Base-by-base conservation (phyloP, 139 green algal species). In the Diplosphaera chodatii region DNA sequence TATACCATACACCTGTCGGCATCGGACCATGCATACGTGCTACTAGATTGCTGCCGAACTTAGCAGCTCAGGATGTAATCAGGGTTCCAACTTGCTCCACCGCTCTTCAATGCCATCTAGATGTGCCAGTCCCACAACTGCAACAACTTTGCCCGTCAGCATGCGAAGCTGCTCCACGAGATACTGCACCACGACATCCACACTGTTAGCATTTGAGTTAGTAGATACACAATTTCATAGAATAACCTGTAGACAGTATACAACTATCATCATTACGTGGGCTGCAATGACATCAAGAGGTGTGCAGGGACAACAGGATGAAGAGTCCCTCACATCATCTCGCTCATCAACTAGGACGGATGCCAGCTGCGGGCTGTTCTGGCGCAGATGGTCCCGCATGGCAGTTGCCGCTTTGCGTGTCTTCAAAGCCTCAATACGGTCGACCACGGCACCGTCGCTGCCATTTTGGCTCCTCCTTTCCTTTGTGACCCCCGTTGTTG, bases 81-180 rank as follows among this genome's bases (percentile, higher is more conserved):
- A 65, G 4, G 25, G n/a, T 33, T 65, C 2, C 55, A 32, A 65
- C 59, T 65, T 3, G 25, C 32, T 18, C 27, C 27, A 65, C 5
- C 32, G 32, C n/a, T 65, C 32, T 63, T 89, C 83, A 21, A 89
- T 89, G 41, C 84, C 84, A 63, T 85, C 80, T 33, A 89, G 27
- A 63, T 89, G 84, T 0, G 77, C 83, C n/a, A 90, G n/a, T 16
- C 84, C 84, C 20, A 90, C 83, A 0, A 90, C 83, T 0, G 21
- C 83, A 10, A 89, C 84, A 27, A 85, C 48, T 18, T 59, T 59
- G 10, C 48, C 48, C 3, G 10, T 59, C 48, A 59, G 16, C 25
- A 3, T 3, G 3, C 48, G 48, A 4, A 59, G 48, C 48, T 59
- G 48, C 48, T 59, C 16, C 48, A 59, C 48, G 13, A 59, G 13